These are phyloP conservation scores for Sporormia fimetaria DNA, from an alignment of 495 filamentous ascomycete genomes.

Conservation along the genomic window DNA sequence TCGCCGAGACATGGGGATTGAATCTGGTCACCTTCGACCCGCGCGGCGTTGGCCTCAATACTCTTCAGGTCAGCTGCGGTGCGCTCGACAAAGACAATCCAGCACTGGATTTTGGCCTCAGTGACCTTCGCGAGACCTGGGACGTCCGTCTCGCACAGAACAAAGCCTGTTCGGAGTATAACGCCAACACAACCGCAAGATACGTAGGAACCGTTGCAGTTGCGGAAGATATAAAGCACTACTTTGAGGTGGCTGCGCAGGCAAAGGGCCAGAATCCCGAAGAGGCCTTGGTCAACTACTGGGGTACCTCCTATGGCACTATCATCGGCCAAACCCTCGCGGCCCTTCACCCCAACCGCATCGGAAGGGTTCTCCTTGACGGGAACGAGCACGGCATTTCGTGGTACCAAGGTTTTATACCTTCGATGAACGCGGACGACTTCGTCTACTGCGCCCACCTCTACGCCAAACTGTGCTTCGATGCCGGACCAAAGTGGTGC, in stretches of 20 bases:
- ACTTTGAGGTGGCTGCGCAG: neutral
- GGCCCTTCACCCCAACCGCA: constrained; percentile 9
- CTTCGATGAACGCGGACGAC: constrained; percentile 2
- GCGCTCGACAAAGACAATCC: neutral
- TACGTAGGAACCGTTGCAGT: constrained; percentile 6
- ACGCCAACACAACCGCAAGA: neutral
- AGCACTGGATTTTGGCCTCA: neutral
- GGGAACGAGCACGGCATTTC: constrained; percentile 1
- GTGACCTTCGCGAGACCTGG: constrained; percentile 1
- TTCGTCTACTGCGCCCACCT: neutral
- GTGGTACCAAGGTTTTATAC: constrained; percentile 4
- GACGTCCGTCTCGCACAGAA: neutral
- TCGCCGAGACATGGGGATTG: constrained; percentile 2
- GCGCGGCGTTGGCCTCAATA: constrained; percentile 2
- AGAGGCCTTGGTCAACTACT: constrained; percentile 5
- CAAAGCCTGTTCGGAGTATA: neutral
- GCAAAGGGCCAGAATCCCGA: constrained; percentile 1
- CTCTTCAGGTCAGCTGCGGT: neutral
- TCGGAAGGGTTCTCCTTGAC: constrained; percentile 5
- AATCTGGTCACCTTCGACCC: constrained; percentile 11
- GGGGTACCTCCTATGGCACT: constrained; percentile 7
- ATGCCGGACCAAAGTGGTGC: constrained; percentile 6
- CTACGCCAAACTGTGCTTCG: constrained; percentile 6
- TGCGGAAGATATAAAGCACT: constrained; percentile 9
- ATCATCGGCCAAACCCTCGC: constrained; percentile 7